Base-by-base conservation (phyloP, 305 asterid species). In the Solanum aculeatissimum region DNA sequence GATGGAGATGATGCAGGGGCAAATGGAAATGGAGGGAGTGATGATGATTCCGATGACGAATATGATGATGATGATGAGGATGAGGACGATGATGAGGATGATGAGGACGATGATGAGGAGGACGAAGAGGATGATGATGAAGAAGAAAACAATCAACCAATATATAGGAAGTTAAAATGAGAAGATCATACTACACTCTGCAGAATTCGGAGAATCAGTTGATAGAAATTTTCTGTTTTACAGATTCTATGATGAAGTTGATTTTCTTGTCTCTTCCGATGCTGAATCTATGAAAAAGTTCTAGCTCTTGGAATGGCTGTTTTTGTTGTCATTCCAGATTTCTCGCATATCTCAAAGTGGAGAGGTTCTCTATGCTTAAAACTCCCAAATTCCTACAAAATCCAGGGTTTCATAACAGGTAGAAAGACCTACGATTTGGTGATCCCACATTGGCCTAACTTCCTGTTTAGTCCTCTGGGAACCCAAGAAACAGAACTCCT, bases 21-120 rank as follows among this genome's bases (percentile, higher is more conserved):
- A 75, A 85, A 84, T 85, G 92, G 88, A 16, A 87, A 85, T 87
- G 92, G 82, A 62, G 94, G 90, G 42, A 78, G 84, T 13, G 91
- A 85, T 2, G 94, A 89, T 7, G 92, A 90, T 1, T 90, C 88
- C 0, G 91, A 87, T 1, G 90, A 89, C 4, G 90, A 69, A 0
- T 90, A 82, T 0, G 83, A 62, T 6, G 86, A 86, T 0, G 91
- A 85, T 0, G 87, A 80, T 0, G 89, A 81, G 0, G 90, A 84
- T 0, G 89, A 87, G 0, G 90, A 85, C 0, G 87, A 82, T 0
- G 92, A 86, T 0, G 92, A 85, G 0, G 86, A 68, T 0, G 91
- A 82, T 1, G 77, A 69, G 10, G 77, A 69, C 4, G 77, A 69
- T 0, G 32, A 21, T 2, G 25, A 66, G 1, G 47, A 81, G 13